Percentiles rank a stretch among this genome's conserved stretches.
Conservation (phyloP, 2,329 filamentous ascomycete genomes). For the Calonectria pseudoreteaudii region DNA sequence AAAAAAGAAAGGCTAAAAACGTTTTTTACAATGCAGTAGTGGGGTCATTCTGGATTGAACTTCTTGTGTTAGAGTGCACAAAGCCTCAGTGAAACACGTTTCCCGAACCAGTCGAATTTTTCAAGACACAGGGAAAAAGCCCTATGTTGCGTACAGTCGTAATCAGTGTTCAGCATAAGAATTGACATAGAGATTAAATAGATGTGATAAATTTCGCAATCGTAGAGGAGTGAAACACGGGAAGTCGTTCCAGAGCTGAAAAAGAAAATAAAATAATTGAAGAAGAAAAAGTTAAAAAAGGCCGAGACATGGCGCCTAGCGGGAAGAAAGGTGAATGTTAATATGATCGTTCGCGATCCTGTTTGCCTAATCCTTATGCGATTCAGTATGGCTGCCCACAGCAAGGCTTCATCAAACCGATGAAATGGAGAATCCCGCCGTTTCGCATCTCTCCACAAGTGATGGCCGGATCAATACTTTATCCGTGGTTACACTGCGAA, state of each 20-base stretch:
- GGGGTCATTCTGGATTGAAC: no score
- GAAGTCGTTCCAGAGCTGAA: no score
- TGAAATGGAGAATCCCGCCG: neutral
- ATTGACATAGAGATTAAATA: neutral
- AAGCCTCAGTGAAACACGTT: neutral
- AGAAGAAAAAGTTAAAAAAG: neutral
- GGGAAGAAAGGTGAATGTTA: neutral
- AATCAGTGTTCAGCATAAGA: neutral
- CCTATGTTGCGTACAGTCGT: neutral
- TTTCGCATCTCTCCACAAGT: neutral
- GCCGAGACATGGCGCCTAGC: neutral
- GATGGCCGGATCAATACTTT: neutral
- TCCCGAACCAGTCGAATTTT: neutral
- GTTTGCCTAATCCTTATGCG: neutral
- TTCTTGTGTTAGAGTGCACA: no score
- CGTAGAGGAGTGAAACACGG: neutral
- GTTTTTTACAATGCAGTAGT: neutral
- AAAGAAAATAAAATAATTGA: no score
- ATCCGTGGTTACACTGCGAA: neutral
- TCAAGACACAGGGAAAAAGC: neutral
- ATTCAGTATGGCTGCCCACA: neutral
- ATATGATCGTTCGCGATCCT: neutral
- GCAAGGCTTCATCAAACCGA: neutral
- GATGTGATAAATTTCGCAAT: neutral
- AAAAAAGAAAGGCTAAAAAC: no score